Conservation (phyloP, 2,329 filamentous ascomycete species). For the Fusarium goolgardi region DNA sequence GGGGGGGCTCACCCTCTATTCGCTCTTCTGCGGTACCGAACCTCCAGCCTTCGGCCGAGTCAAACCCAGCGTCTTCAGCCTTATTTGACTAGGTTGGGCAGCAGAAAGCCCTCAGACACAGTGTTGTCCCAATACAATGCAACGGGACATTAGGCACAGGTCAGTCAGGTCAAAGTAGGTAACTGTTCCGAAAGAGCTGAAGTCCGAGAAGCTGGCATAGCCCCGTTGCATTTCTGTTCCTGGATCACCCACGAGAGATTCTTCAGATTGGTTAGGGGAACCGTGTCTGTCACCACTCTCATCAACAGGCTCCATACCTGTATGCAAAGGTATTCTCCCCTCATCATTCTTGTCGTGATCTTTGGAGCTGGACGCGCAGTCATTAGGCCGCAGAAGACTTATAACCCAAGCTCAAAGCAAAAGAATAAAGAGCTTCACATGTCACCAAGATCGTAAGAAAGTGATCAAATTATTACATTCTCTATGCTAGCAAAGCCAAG, state of each 20-base stretch:
- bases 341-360: neutral
- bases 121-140: neutral
- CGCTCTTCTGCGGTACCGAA: slow-evolving; percentile 1
- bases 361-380: neutral
- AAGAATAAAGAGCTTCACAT: neutral
- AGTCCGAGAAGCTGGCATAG: neutral
- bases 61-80: neutral
- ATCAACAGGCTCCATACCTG: neutral
- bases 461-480: neutral
- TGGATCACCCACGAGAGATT: neutral
- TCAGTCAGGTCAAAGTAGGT: neutral
- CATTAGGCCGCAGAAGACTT: neutral
- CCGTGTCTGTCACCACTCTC: neutral
- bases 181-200: neutral
- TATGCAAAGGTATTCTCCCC: neutral
- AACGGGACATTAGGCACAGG: neutral
- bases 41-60: slow-evolving; percentile 4
- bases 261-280: neutral
- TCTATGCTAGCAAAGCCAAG: neutral
- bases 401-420: neutral
- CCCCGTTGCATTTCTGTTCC: neutral
- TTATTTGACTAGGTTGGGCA: slow-evolving; percentile 1
- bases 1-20: slow-evolving; percentile 11
- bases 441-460: neutral
- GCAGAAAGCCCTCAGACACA: neutral